phyloP scores from a whole-genome alignment of 768 basidiomycete species.

The Rhodotorula babjevae region DNA sequence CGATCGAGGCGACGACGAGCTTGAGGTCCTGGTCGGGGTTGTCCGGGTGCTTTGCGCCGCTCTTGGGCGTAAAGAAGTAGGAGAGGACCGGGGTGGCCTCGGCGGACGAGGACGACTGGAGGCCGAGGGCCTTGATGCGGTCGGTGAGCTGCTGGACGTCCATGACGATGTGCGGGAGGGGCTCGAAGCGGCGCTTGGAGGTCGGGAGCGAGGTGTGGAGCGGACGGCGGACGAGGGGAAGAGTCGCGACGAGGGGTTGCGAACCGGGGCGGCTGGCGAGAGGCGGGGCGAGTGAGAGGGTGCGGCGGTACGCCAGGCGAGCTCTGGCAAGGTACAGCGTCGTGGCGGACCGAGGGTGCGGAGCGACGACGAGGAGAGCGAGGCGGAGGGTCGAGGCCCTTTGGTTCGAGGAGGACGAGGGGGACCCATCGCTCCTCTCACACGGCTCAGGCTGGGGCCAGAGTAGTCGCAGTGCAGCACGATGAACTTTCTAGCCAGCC shows the following conservation, averaged over 20 bases:
- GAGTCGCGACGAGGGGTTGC: not conserved
- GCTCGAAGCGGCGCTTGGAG: conserved; percentile 15
- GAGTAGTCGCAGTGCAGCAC: no score
- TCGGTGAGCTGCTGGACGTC: conserved; percentile 18
- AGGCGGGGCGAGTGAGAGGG: not conserved
- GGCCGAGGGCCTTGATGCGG: conserved; percentile 23
- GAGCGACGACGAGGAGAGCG: not conserved
- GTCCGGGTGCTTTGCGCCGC: conserved; percentile 37
- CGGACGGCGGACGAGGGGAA: not conserved
- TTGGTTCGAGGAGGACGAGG: not conserved
- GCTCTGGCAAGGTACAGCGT: not conserved
- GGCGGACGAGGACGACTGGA: not conserved
- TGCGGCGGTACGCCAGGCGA: not conserved
- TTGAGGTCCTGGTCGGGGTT: conserved; percentile 31
- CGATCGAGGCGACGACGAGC: conserved; percentile 41
- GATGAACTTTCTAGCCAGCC: no score
- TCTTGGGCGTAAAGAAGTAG: conserved; percentile 44
- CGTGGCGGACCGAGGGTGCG: not conserved
- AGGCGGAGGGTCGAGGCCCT: no score
- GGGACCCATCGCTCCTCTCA: no score
- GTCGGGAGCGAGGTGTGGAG: not conserved
- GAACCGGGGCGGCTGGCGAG: not conserved
- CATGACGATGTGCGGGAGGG: conserved; percentile 18
- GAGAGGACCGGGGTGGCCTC: conserved; percentile 12
- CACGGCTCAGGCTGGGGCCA: no score